phyloP scores from a whole-genome alignment of 805 yeast species.

The Kluyveromyces aestuarii region DNA sequence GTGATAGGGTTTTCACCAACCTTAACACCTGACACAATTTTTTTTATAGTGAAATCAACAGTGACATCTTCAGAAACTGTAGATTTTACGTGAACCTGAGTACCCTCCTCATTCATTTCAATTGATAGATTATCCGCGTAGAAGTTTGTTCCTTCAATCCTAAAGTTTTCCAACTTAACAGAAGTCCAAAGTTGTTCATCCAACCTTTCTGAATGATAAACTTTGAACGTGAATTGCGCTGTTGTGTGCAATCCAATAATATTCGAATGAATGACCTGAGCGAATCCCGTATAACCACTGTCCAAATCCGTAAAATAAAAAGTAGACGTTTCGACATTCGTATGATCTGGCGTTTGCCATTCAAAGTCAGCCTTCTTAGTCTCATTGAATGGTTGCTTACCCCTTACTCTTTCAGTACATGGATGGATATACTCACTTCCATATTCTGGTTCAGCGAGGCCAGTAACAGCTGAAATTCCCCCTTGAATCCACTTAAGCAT shows the following conservation, averaged over 20 bases:
- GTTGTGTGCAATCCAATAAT: conserved; percentile 80
- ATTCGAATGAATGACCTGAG: conserved; percentile 90
- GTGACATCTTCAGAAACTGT: conserved; percentile 57
- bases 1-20: conserved; percentile 86
- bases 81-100: conserved; percentile 49
- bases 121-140: conserved; percentile 66
- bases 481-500: conserved; percentile 83
- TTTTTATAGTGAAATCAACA: conserved; percentile 58
- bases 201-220: conserved; percentile 36
- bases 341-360: conserved; percentile 66
- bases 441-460: conserved; percentile 95
- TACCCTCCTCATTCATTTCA: conserved; percentile 46
- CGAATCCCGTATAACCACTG: conserved; percentile 70
- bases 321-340: conserved; percentile 93
- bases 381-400: conserved; percentile 47
- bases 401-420: conserved; percentile 52
- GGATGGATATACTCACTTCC: conserved; percentile 89
- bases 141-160: conserved; percentile 65
- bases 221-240: conserved; percentile 88
- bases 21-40: conserved; percentile 71
- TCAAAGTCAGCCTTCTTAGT: conserved; percentile 59
- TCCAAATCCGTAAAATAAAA: conserved; percentile 69
- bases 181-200: conserved; percentile 67
- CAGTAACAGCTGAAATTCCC: conserved; percentile 87
- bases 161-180: conserved; percentile 74